A percentile compares a stretch with the other conserved stretches of the same genome.
Evolutionary conservation across 164 flowering plant genomes (phyloP).

Genomic region (Umbilicus rupestris): DNA sequence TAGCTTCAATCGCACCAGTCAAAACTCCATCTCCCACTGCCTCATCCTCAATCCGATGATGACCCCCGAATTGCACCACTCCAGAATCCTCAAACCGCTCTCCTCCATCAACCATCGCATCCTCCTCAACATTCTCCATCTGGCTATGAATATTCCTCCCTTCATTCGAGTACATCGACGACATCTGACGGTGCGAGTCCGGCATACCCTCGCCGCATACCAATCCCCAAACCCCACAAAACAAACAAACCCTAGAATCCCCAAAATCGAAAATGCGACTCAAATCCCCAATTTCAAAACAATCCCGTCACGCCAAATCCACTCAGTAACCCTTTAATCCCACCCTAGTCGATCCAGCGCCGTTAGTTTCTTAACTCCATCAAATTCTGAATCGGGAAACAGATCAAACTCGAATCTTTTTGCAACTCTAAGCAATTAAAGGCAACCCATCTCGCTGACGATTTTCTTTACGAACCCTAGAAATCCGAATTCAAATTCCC

Average conservation of each 20-base stretch:
- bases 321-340: background rate
- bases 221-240: background rate
- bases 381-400: background rate
- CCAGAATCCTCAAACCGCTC: constrained; percentile 26
- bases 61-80: constrained; percentile 15
- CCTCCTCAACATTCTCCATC: constrained; percentile 22
- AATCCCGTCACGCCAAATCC: background rate
- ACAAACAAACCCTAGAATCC: background rate
- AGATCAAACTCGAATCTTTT: background rate
- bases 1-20: constrained; percentile 13
- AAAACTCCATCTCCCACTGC: constrained; percentile 3
- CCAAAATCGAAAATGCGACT: background rate
- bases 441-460: background rate
- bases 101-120: constrained; percentile 18
- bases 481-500: background rate
- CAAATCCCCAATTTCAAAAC: background rate
- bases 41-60: constrained; percentile 8
- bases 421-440: background rate
- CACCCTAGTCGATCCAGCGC: background rate
- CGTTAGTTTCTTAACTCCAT: no score
- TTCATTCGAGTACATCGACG: constrained; percentile 17
- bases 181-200: constrained; percentile 14
- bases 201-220: constrained; percentile 16
- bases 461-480: background rate
- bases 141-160: constrained; percentile 14